phyloP scores from a whole-genome alignment of 371 early-diverging fungal species.

The Apophysomyces variabilis region DNA sequence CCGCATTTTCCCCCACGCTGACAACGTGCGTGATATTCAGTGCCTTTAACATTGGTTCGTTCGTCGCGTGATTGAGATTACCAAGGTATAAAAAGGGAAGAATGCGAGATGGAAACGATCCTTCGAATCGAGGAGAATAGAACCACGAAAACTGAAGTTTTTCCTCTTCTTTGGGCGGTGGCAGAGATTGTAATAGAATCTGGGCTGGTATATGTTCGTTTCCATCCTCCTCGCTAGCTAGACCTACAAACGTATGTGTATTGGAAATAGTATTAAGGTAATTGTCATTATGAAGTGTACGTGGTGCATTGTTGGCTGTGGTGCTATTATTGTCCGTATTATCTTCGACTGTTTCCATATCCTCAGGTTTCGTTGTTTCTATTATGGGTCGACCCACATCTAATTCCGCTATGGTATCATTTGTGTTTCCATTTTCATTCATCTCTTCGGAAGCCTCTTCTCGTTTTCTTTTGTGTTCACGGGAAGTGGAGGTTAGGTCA shows the following conservation, averaged over 20 bases:
- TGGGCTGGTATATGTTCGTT: conserved; percentile 15
- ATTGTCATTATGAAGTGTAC: conserved; percentile 24
- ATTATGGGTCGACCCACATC: background rate
- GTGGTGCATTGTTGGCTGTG: conserved; percentile 14
- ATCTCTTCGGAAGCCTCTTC: conserved; percentile 13
- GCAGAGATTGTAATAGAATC: conserved; percentile 13
- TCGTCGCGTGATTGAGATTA: conserved; percentile 70
- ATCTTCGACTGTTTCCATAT: background rate
- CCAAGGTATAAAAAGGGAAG: conserved; percentile 68
- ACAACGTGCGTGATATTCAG: conserved; percentile 64
- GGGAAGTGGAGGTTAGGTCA: background rate
- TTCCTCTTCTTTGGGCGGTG: conserved; percentile 26
- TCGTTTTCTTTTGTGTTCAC: conserved; percentile 27
- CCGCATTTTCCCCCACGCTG: conserved; percentile 67
- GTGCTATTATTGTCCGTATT: conserved; percentile 1
- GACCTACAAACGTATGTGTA: background rate
- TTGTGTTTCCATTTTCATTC: conserved; percentile 7
- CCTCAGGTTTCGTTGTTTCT: background rate
- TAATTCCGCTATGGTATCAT: conserved; percentile 4
- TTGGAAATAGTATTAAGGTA: conserved; percentile 43
- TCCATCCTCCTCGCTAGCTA: conserved; percentile 18
- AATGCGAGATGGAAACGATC: conserved; percentile 68
- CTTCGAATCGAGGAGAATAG: conserved; percentile 65
- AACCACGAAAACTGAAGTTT: conserved; percentile 55
- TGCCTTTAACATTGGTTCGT: conserved; percentile 61